A percentile compares a stretch with the other conserved stretches of the same genome.
Evolutionary conservation across 371 early-diverging fungal genomes (phyloP).

Genomic region (Umbelopsis sp.): DNA sequence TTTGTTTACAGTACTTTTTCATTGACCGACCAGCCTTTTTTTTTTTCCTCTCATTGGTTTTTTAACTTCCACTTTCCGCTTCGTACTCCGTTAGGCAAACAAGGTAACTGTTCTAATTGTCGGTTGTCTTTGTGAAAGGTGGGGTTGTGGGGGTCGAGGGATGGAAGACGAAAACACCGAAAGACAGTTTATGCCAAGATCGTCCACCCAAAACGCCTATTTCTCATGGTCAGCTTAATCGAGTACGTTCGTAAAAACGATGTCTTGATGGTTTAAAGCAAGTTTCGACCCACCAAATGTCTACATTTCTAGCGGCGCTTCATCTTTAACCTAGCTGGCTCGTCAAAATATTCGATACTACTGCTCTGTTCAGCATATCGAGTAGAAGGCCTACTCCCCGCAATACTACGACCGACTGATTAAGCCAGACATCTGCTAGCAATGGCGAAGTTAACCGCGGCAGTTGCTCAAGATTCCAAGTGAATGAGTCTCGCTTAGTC

Average conservation of each 20-base stretch:
- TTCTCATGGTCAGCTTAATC: no score
- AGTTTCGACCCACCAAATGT: neutral
- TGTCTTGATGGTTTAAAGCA: neutral
- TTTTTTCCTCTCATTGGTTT: conserved; percentile 2
- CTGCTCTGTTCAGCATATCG: neutral
- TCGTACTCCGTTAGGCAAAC: conserved; percentile 17
- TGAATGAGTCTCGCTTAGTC: neutral
- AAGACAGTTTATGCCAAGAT: no score
- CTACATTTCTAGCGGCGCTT: conserved; percentile 11
- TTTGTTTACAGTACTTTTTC: conserved; percentile 3
- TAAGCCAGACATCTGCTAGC: neutral
- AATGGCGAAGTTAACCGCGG: neutral
- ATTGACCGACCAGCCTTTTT: conserved; percentile 14
- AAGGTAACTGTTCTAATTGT: neutral
- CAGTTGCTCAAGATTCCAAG: neutral
- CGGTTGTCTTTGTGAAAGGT: neutral
- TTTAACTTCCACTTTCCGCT: conserved; percentile 18
- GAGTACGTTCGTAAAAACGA: neutral
- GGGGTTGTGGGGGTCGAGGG: neutral
- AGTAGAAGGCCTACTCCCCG: no score
- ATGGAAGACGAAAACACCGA: no score
- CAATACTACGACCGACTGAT: no score
- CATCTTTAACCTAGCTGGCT: conserved; percentile 2
- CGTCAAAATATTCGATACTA: neutral
- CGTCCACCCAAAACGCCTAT: no score